Evolutionary conservation across 1,284 basidiomycete species (phyloP).

Genomic region (Wolfiporia cocos): DNA sequence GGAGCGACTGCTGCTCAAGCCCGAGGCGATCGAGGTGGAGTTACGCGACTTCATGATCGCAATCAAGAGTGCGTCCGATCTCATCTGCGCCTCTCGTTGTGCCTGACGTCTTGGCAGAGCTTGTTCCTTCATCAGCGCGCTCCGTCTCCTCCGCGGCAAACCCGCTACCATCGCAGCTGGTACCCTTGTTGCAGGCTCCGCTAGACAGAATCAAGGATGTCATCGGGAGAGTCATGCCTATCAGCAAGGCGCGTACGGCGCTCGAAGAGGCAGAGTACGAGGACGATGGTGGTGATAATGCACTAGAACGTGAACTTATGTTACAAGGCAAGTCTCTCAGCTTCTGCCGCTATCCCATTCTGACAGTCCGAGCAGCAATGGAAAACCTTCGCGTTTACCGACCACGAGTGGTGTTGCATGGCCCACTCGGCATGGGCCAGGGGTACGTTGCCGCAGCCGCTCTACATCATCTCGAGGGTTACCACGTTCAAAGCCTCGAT

Average conservation of each 20-base stretch:
- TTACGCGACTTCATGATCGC: constrained; percentile 97
- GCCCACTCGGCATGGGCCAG: constrained; percentile 87
- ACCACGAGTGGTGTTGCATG: constrained; percentile 85
- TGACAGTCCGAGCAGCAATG: constrained; percentile 57
- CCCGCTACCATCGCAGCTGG: constrained; percentile 84
- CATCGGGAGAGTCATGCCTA: constrained; percentile 66
- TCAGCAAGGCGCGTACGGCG: constrained; percentile 69
- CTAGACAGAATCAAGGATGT: constrained; percentile 70
- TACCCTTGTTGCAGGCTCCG: constrained; percentile 66
- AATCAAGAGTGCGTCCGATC: constrained; percentile 73
- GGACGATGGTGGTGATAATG: constrained; percentile 68
- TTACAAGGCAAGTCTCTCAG: constrained; percentile 63
- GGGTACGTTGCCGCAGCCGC: constrained; percentile 85
- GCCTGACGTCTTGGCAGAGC: constrained; percentile 42
- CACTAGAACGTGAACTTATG: constrained; percentile 78
- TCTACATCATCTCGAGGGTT: constrained; percentile 93
- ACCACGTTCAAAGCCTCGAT: constrained; percentile 92
- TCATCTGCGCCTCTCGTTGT: not conserved
- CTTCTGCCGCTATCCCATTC: constrained; percentile 2
- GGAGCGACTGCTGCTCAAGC: constrained; percentile 82
- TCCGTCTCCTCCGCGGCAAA: constrained; percentile 83
- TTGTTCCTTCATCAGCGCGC: constrained; percentile 92
- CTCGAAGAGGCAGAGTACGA: constrained; percentile 95
- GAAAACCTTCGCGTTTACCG: constrained; percentile 89
- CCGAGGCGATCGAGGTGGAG: constrained; percentile 82